Conservation (phyloP, 768 basidiomycete genomes). For the Phanerochaete carnosa region DNA sequence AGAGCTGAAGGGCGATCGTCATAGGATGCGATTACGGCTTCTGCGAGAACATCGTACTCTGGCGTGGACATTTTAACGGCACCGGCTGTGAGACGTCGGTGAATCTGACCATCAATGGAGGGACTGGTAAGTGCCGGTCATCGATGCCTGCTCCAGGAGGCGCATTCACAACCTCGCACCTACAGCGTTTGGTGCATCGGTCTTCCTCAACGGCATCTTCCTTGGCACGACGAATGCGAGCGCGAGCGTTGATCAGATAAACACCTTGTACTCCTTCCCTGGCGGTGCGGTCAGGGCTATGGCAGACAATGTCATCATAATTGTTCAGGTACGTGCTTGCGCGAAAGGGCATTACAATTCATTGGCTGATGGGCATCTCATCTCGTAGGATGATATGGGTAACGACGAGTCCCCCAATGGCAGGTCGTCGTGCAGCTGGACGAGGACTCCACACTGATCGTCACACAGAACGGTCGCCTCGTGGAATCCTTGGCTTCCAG, state of each 20-base stretch:
- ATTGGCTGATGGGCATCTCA: neutral
- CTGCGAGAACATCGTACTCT: slow-evolving; percentile 79
- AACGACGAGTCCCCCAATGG: slow-evolving; percentile 56
- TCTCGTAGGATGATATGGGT: slow-evolving; percentile 72
- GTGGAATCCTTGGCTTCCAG: slow-evolving; percentile 75
- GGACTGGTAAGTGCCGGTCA: slow-evolving; percentile 47
- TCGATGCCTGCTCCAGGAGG: neutral
- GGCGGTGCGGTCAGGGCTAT: slow-evolving; percentile 44
- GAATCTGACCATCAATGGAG: slow-evolving; percentile 79
- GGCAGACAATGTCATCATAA: slow-evolving; percentile 71
- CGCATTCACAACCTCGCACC: neutral
- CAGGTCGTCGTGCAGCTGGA: slow-evolving; percentile 22
- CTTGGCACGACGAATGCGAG: slow-evolving; percentile 62
- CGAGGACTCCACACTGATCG: neutral
- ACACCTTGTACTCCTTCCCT: slow-evolving; percentile 65
- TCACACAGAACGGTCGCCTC: slow-evolving; percentile 56
- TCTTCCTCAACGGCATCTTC: slow-evolving; percentile 77
- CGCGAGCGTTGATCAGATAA: slow-evolving; percentile 61
- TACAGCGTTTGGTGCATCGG: slow-evolving; percentile 75
- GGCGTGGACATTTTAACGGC: slow-evolving; percentile 76
- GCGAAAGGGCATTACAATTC: neutral
- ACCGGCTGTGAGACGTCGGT: slow-evolving; percentile 59
- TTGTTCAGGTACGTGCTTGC: slow-evolving; percentile 54
- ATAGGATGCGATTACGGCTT: slow-evolving; percentile 31
- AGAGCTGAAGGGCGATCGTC: neutral